Evolutionary conservation across 129 eudicot genomes (phyloP).

Genomic region (Gnaphalium uliginosum): DNA sequence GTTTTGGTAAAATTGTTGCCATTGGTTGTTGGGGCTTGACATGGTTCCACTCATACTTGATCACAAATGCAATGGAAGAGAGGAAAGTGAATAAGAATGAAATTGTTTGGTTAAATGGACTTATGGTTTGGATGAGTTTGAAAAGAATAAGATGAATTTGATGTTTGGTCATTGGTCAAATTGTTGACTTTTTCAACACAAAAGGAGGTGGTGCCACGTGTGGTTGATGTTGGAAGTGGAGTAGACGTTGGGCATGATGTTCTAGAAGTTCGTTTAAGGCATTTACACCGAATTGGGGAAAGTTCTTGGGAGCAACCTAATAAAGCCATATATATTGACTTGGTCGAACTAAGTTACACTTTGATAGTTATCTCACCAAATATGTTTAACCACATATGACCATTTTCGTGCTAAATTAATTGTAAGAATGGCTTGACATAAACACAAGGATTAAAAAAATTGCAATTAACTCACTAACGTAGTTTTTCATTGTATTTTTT

Average conservation of each 20-base stretch:
- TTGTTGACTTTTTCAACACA: slow-evolving; percentile 18
- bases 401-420: background rate
- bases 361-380: background rate
- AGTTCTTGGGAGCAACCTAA: slow-evolving; percentile 27
- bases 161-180: slow-evolving; percentile 31
- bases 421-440: background rate
- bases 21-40: slow-evolving; percentile 29
- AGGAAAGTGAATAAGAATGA: background rate
- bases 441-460: background rate
- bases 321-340: slow-evolving; percentile 23
- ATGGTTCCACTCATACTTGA: slow-evolving; percentile 20
- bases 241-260: slow-evolving; percentile 14
- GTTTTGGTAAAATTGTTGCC: slow-evolving; percentile 29
- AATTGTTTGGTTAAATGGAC: background rate
- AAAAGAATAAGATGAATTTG: slow-evolving; percentile 15
- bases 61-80: background rate
- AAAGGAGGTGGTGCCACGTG: slow-evolving; percentile 29
- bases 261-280: slow-evolving; percentile 23
- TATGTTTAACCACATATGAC: background rate
- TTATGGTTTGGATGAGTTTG: background rate
- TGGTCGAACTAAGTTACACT: slow-evolving; percentile 1
- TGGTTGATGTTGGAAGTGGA: slow-evolving; percentile 18
- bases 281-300: background rate
- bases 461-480: too few species aligned
- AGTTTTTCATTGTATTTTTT: too few species aligned